Percentiles rank a stretch among this genome's conserved stretches.
These are phyloP conservation scores for Alternaria ethzedia DNA, from an alignment of 2,329 filamentous ascomycete species.

Conservation along the genomic window DNA sequence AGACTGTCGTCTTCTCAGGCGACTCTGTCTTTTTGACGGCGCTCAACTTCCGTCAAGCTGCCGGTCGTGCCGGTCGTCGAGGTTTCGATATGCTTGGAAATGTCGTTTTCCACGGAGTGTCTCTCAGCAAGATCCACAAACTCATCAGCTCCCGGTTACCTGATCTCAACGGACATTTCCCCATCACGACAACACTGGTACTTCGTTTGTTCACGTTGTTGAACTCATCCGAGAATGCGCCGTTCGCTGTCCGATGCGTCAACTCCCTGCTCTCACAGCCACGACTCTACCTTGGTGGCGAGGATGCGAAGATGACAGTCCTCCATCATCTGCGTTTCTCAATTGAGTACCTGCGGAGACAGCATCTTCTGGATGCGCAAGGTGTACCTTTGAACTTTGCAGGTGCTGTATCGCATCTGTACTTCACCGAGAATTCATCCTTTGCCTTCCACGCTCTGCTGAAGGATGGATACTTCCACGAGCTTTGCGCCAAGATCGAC, in stretches of 20 bases:
- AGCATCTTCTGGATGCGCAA: constrained; percentile 66
- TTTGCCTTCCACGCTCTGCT: constrained; percentile 80
- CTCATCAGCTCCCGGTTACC: constrained; percentile 76
- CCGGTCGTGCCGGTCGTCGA: constrained; percentile 78
- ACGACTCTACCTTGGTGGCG: constrained; percentile 72
- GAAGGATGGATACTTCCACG: constrained; percentile 72
- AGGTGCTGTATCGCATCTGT: constrained; percentile 72
- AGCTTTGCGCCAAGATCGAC: constrained; percentile 65
- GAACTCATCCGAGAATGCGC: constrained; percentile 67
- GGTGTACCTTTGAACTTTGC: constrained; percentile 76
- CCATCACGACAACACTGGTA: constrained; percentile 75
- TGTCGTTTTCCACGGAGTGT: constrained; percentile 75
- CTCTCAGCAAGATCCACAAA: constrained; percentile 66
- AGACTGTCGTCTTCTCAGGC: constrained; percentile 78
- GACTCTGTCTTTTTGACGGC: constrained; percentile 76
- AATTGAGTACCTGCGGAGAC: constrained; percentile 76
- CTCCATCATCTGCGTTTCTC: constrained; percentile 81
- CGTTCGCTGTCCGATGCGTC: constrained; percentile 67
- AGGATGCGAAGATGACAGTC: constrained; percentile 70
- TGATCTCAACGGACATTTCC: constrained; percentile 78
- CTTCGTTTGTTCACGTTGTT: constrained; percentile 72
- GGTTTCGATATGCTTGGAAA: constrained; percentile 83
- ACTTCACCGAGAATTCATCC: constrained; percentile 76
- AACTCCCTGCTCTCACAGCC: constrained; percentile 73
- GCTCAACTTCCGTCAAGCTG: constrained; percentile 77